Percentiles rank a stretch among this genome's conserved stretches.
phyloP scores from a whole-genome alignment of 2,329 filamentous ascomycete species.

The Allantophomopsis lycopodina region DNA sequence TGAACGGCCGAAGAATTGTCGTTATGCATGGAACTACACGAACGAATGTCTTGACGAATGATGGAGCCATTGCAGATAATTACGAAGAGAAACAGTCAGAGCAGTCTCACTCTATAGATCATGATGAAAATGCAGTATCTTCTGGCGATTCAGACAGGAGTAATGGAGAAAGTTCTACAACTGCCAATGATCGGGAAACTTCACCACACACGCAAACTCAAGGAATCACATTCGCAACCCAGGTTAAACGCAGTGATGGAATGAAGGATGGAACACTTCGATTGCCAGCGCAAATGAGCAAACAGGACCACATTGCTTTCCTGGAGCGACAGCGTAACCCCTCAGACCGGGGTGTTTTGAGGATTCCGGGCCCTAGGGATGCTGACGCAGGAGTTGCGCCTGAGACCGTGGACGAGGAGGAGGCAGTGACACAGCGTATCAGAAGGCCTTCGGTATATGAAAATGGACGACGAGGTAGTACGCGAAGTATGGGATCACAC shows the following conservation, averaged over 20 bases:
- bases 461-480: conserved; percentile 3
- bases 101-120: background rate
- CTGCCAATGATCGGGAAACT: background rate
- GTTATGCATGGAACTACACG: conserved; percentile 46
- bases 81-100: conserved; percentile 27
- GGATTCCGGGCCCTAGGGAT: conserved; percentile 85
- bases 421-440: conserved; percentile 8
- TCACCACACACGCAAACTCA: conserved; percentile 6
- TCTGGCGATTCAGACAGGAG: background rate
- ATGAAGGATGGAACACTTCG: conserved; percentile 33
- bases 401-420: conserved; percentile 30
- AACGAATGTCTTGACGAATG: conserved; percentile 39
- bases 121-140: background rate
- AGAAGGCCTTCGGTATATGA: conserved; percentile 8
- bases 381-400: conserved; percentile 73
- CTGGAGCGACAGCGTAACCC: conserved; percentile 69
- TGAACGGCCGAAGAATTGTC: conserved; percentile 51
- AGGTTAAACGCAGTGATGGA: conserved; percentile 45
- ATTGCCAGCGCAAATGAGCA: conserved; percentile 36
- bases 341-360: conserved; percentile 59
- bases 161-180: background rate
- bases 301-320: conserved; percentile 79
- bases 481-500: no score
- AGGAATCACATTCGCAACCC: conserved; percentile 50
- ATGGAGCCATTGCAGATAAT: conserved; percentile 47